These are phyloP conservation scores for Aspergillus incahuasiensis DNA, from an alignment of 495 filamentous ascomycete species.

Conservation along the genomic window DNA sequence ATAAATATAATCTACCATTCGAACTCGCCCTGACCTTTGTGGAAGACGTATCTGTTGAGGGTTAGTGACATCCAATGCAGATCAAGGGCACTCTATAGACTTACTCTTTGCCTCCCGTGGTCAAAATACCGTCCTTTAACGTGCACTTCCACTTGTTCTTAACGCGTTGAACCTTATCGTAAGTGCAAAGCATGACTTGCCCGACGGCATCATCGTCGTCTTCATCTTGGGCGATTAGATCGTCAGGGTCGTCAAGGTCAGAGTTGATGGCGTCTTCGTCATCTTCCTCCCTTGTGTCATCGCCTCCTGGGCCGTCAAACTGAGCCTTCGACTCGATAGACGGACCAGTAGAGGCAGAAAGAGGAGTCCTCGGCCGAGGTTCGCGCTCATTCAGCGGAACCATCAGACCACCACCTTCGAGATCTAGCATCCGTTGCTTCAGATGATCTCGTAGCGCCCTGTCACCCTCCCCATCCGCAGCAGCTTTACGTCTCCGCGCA, in stretches of 20 bases:
- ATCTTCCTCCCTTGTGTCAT: constrained; percentile 56
- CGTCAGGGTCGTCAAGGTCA: constrained; percentile 92
- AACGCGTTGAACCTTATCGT: constrained; percentile 97
- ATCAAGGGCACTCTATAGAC: constrained; percentile 20
- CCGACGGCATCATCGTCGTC: constrained; percentile 77
- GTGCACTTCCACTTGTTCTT: constrained; percentile 99
- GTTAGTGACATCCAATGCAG: constrained; percentile 1
- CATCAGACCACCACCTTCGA: constrained; percentile 82
- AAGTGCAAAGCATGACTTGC: constrained; percentile 96
- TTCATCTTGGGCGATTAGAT: constrained; percentile 66
- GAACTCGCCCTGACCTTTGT: constrained; percentile 94
- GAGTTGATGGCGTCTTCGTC: constrained; percentile 99
- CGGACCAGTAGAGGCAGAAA: not conserved
- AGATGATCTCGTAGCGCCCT: constrained; percentile 37
- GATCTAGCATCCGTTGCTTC: constrained; percentile 54
- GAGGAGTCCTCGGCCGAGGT: constrained; percentile 21
- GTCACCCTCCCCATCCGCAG: constrained; percentile 59
- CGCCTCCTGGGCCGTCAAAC: constrained; percentile 58
- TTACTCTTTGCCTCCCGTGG: constrained; percentile 81
- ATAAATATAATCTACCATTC: constrained; percentile 66
- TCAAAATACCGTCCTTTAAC: constrained; percentile 93
- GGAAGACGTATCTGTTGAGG: constrained; percentile 74
- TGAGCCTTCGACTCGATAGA: constrained; percentile 38
- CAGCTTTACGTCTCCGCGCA: constrained; percentile 49
- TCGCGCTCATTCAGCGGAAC: constrained; percentile 51